phyloP scores from a whole-genome alignment of 2,329 filamentous ascomycete genomes.

The Colletotrichum musicola region DNA sequence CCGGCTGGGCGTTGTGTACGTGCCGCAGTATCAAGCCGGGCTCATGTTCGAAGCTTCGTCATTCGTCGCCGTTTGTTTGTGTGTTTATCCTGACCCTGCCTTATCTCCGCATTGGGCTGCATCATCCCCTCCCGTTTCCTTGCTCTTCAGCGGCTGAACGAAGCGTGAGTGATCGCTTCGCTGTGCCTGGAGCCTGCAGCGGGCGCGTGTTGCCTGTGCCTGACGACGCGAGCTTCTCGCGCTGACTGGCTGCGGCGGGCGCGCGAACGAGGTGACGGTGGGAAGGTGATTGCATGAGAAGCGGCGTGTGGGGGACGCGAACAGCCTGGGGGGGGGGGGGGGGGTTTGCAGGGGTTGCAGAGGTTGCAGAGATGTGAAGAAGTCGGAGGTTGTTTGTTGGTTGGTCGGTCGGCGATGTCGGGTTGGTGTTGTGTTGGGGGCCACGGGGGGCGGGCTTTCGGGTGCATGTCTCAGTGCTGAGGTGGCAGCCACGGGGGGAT shows the following conservation, averaged over 20 bases:
- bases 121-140: too few species aligned
- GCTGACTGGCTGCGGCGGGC: constrained; percentile 11
- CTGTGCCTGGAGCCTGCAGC: constrained; percentile 4
- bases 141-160: constrained; percentile 29
- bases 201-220: constrained; percentile 14
- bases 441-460: constrained; percentile 3
- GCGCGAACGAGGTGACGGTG: constrained; percentile 27
- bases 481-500: too few species aligned
- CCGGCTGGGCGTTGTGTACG: background rate
- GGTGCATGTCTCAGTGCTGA: constrained; percentile 26
- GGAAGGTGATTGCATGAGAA: constrained; percentile 22
- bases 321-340: constrained; percentile 1
- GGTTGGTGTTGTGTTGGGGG: background rate
- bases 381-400: constrained; percentile 29
- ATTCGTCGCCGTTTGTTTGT: background rate
- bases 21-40: background rate
- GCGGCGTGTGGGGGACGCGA: constrained; percentile 4
- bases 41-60: background rate
- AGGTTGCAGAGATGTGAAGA: constrained; percentile 9
- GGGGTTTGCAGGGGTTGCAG: too few species aligned
- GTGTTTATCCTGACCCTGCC: background rate
- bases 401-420: background rate
- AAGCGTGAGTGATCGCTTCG: background rate
- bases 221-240: background rate
- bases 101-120: background rate